These are phyloP conservation scores for Nemania sp. DNA, from an alignment of 2,329 filamentous ascomycete genomes.

Conservation along the genomic window DNA sequence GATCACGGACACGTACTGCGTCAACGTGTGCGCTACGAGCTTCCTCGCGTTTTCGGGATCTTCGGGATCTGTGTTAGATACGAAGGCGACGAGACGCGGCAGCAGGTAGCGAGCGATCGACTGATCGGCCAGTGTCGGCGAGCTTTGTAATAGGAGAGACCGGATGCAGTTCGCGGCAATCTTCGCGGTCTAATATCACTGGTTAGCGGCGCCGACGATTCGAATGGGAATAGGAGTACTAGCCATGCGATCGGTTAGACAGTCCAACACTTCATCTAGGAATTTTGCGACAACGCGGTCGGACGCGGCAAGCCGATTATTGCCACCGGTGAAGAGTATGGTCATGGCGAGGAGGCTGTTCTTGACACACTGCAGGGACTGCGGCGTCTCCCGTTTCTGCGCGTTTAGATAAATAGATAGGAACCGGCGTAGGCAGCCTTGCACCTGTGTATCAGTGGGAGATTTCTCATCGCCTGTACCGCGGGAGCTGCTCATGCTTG, in stretches of 20 bases:
- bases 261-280: constrained; percentile 81
- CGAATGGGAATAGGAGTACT: constrained; percentile 23
- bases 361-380: constrained; percentile 86
- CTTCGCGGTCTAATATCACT: constrained; percentile 69
- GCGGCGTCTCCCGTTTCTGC: constrained; percentile 74
- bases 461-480: constrained; percentile 44
- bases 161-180: constrained; percentile 90
- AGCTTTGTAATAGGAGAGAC: constrained; percentile 73
- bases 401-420: constrained; percentile 76
- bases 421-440: constrained; percentile 82
- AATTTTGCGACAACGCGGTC: constrained; percentile 78
- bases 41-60: constrained; percentile 78
- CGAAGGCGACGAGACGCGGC: constrained; percentile 76
- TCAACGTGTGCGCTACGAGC: constrained; percentile 74
- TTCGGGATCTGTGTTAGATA: constrained; percentile 70
- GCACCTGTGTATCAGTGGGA: constrained; percentile 70
- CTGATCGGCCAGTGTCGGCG: constrained; percentile 68
- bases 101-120: constrained; percentile 75
- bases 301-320: constrained; percentile 71
- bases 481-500: constrained; percentile 65
- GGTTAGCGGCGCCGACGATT: constrained; percentile 23
- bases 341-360: constrained; percentile 89
- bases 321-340: constrained; percentile 82
- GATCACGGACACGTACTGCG: constrained; percentile 65
- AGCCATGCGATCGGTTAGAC: constrained; percentile 76